A percentile compares a stretch with the other conserved stretches of the same genome.
phyloP scores from a whole-genome alignment of 2,329 filamentous ascomycete genomes.

The Colletotrichum australisinense region DNA sequence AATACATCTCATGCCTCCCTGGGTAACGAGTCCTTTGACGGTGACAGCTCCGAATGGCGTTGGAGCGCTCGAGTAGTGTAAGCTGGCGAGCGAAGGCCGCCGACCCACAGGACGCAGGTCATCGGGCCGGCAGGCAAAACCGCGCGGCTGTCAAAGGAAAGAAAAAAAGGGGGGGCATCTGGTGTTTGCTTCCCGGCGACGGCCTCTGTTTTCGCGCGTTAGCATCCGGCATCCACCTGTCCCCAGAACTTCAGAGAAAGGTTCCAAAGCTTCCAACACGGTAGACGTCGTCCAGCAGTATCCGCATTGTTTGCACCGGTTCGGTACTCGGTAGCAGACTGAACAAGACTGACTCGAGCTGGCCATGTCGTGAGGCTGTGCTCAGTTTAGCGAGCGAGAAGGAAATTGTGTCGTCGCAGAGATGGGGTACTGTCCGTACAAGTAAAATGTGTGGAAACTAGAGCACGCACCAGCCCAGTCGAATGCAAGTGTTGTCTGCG shows the following conservation, averaged over 20 bases:
- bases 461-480: conserved; percentile 22
- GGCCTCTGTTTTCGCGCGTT: background rate
- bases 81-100: background rate
- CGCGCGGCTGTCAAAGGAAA: background rate
- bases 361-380: conserved; percentile 31
- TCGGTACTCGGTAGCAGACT: conserved; percentile 14
- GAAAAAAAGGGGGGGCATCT: too few species aligned
- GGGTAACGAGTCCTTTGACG: background rate
- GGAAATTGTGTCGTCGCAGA: conserved; percentile 31
- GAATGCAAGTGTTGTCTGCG: conserved; percentile 1
- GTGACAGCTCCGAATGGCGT: background rate
- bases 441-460: conserved; percentile 11
- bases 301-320: conserved; percentile 1
- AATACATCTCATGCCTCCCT: background rate
- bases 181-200: background rate
- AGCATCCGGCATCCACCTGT: background rate
- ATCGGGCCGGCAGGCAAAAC: background rate
- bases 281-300: background rate
- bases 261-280: background rate
- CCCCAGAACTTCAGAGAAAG: background rate
- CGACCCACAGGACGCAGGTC: background rate
- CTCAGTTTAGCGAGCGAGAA: conserved; percentile 32
- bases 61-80: background rate
- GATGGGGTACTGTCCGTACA: background rate
- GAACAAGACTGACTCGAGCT: conserved; percentile 28